phyloP scores from a whole-genome alignment of 2,329 filamentous ascomycete species.

The Penicillium sp. region DNA sequence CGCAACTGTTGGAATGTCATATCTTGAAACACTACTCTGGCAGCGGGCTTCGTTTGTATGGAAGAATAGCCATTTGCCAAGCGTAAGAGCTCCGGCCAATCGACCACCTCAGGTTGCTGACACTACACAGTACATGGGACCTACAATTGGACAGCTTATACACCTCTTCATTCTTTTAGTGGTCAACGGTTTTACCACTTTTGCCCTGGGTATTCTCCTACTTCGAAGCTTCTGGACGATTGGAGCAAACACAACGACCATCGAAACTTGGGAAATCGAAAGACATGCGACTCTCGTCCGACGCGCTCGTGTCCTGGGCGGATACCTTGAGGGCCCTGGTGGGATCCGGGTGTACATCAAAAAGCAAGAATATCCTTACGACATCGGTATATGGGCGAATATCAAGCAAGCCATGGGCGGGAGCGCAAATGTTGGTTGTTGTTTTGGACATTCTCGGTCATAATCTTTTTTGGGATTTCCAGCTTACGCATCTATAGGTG shows the following conservation, averaged over 20 bases:
- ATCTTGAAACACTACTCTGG: conserved; percentile 59
- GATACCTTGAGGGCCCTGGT: conserved; percentile 59
- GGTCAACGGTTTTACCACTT: conserved; percentile 59
- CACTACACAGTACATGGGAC: conserved; percentile 58
- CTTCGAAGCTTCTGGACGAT: conserved; percentile 58
- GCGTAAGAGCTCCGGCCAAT: conserved; percentile 44
- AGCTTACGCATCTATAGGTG: conserved; percentile 31
- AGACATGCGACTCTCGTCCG: conserved; percentile 49
- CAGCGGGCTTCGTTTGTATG: conserved; percentile 55
- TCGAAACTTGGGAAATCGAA: conserved; percentile 64
- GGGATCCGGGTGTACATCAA: conserved; percentile 56
- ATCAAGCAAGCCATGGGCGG: conserved; percentile 62
- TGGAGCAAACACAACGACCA: conserved; percentile 61
- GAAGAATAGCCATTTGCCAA: conserved; percentile 57
- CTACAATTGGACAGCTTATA: conserved; percentile 52
- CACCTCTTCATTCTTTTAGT: conserved; percentile 58
- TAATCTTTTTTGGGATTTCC: neutral
- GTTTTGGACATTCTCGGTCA: neutral
- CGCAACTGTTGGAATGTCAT: conserved; percentile 57
- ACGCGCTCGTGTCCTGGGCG: conserved; percentile 53
- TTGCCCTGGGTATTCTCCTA: conserved; percentile 57
- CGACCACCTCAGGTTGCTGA: neutral
- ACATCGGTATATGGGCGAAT: conserved; percentile 64
- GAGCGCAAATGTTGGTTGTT: conserved; percentile 43
- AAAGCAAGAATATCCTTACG: conserved; percentile 66